phyloP scores from a whole-genome alignment of 768 basidiomycete species.

The Infundibulicybe gibba region DNA sequence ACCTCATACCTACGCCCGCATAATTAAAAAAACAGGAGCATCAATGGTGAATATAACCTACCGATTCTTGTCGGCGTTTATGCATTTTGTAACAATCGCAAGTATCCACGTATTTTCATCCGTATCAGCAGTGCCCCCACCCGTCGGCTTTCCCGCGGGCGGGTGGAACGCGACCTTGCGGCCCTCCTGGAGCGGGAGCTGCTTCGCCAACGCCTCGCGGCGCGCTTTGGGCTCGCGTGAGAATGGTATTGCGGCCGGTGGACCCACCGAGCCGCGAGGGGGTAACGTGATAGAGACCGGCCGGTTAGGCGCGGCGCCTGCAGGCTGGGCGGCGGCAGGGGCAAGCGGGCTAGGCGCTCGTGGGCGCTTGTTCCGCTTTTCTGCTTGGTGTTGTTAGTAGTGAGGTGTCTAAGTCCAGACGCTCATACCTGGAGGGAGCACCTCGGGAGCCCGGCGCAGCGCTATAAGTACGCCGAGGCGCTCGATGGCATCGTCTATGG shows the following conservation, averaged over 20 bases:
- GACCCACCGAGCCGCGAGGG: slow-evolving; percentile 56
- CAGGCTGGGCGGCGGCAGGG: slow-evolving; percentile 39
- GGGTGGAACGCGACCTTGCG: slow-evolving; percentile 83
- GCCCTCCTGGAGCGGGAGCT: slow-evolving; percentile 66
- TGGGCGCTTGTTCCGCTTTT: slow-evolving; percentile 78
- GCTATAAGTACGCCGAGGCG: slow-evolving; percentile 66
- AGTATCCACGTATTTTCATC: slow-evolving; percentile 75
- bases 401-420: not conserved
- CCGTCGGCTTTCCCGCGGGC: slow-evolving; percentile 49
- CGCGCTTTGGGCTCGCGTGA: slow-evolving; percentile 67
- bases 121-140: slow-evolving; percentile 28
- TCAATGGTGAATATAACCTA: slow-evolving; percentile 17
- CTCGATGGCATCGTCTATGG: slow-evolving; percentile 71
- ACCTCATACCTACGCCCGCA: slow-evolving; percentile 66
- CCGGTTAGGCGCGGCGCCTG: slow-evolving; percentile 30
- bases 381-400: slow-evolving; percentile 22
- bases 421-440: slow-evolving; percentile 47
- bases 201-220: slow-evolving; percentile 56
- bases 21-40: not conserved
- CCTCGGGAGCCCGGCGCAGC: slow-evolving; percentile 68
- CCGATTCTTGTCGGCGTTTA: slow-evolving; percentile 72
- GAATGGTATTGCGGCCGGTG: slow-evolving; percentile 44
- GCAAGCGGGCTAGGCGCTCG: slow-evolving; percentile 65
- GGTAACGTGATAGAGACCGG: slow-evolving; percentile 55
- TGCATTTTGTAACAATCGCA: slow-evolving; percentile 67